Base-by-base conservation (phyloP, 2,329 filamentous ascomycete species). In the Nemania bipapillata region DNA sequence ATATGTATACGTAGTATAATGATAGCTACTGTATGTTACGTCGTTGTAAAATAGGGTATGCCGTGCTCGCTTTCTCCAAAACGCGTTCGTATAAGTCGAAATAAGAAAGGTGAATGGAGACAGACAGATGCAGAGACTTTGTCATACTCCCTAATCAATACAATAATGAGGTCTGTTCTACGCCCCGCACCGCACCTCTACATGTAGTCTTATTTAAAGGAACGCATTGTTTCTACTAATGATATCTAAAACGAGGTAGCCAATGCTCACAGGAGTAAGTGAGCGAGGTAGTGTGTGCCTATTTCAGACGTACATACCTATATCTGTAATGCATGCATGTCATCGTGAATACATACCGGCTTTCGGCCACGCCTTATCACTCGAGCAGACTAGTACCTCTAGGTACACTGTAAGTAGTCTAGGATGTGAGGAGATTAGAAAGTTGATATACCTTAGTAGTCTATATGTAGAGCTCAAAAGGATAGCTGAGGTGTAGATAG, bases 201-300 rank as follows among this genome's bases (percentile, higher is more conserved):
- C n/a, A n/a, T n/a, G n/a, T n/a, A 9, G 56, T 32, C 50, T 49
- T 68, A 68, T 68, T 68, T 65, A 60, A 60, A 61, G 61, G 66
- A 64, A 61, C 52, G 20, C 61, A 52, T 64, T 63, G 35, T 54
- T 54, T 59, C 56, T 49, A 60, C 61, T 22, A 45, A 53, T 42
- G 61, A 47, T 61, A n/a, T 65, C 66, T 64, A 68, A 68, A 68
- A 68, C 20, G 20, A 61, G 66, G 50, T 35, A 15, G 12, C 32
- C 35, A 52, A 54, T 8, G n/a, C 53, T 26, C n/a, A n/a, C n/a
- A n/a, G n/a, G n/a, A n/a, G n/a, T 22, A 56, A 9, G 9, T 32
- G 9, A n/a, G 40, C 8, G 40, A 17, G n/a, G 40, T 45, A 32
- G 30, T 58, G 58, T 47, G 45, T 42, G 54, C 37, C 20, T 45